Evolutionary conservation across 2,329 filamentous ascomycete genomes (phyloP), one percentile per base, ranked within the genome.

Genomic region (Sclerotinia glacialis): DNA sequence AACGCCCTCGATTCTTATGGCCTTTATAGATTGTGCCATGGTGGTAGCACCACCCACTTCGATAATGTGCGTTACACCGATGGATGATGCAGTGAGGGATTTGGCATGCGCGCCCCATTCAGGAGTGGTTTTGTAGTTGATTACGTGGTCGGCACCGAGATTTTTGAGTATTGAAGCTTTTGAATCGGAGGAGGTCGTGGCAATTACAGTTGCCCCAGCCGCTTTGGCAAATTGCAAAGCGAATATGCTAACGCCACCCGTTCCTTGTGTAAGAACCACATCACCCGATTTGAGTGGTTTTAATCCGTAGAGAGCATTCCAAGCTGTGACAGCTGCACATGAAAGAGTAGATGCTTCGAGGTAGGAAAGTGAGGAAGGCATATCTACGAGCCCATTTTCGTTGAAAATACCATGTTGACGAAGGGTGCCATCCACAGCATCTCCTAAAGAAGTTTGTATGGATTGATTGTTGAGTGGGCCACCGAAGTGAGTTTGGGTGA

Each of bases 341-440:
- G 79, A 74, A 0, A 86, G 76, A 0, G 82, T 85, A 34, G 80
- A 78, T 1, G 78, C 81, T 68, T 86, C 83, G 1, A 78, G 67
- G 52, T 78, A 80, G 64, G 71, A 79, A 5, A 86, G 74, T 21
- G 79, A 80, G 5, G 74, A 71, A 0, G 89, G 89, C 72, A 85
- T 82, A 49, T 77, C 74, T 11, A 91, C 86, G 3, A 91, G 81
- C 0, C 86, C 87, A 55, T 89, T 76, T 74, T 80, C 81, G 6
- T 80, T 78, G 70, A 84, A 84, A 28, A 79, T 76, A 18, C 81
- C 79, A 66, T 82, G 81, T 65, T 82, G 77, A 6, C 78, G 78
- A n/a, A 85, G 83, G 0, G 80, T 79, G 18, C 83, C 83, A 2
- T 79, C 87, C 1, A 89, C 78, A n/a, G 85, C 85, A 2, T 82